Base-by-base conservation (phyloP, 2,329 filamentous ascomycete genomes). In the Fusarium nisikadoi region DNA sequence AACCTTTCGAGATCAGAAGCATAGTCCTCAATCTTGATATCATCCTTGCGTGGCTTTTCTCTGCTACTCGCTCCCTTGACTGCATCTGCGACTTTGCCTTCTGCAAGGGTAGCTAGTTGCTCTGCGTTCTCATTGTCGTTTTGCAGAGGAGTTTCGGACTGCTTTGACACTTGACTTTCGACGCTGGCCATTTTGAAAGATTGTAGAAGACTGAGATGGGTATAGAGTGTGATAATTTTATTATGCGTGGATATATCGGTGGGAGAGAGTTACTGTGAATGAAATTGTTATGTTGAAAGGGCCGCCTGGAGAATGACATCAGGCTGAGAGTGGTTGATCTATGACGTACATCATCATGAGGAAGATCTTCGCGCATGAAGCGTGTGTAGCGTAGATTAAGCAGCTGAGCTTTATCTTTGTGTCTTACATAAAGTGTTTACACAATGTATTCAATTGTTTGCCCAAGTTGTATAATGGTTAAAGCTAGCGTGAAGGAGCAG, bases 71-170 rank as follows among this genome's bases (percentile, higher is more conserved):
- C 47, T 6, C 45, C 46, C 47, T 75, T 65, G 2, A 75, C 72
- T 20, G 70, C 73, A 45, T 71, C 70, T 5, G 73, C 73, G 25
- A 75, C 67, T 33, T 75, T 75, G 35, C 73, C 73, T 54, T 75
- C 73, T 33, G 73, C 56, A 4, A 75, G 56, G 9, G 72, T 75
- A 6, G 70, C 73, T 10, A 75, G 29, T 33, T 75, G 73, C 29
- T 75, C 73, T 19, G 68, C 67, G 25, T 75, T 53, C 43, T 73
- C 72, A n/a, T 75, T 75, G 17, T 70, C 54, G 25, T 75, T 75
- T 39, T 75, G 67, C 1, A 69, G 65, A 20, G 57, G 57, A 42
- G 50, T 33, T 11, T 57, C 39, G n/a, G 25, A 31, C 25, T 58
- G 59, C 39, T 68, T 65, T 31, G 71, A 66, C 14, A 43, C 20